Percentiles rank a stretch among this genome's conserved stretches.
phyloP scores from a whole-genome alignment of 768 basidiomycete species.

The Mycena capillaripes region DNA sequence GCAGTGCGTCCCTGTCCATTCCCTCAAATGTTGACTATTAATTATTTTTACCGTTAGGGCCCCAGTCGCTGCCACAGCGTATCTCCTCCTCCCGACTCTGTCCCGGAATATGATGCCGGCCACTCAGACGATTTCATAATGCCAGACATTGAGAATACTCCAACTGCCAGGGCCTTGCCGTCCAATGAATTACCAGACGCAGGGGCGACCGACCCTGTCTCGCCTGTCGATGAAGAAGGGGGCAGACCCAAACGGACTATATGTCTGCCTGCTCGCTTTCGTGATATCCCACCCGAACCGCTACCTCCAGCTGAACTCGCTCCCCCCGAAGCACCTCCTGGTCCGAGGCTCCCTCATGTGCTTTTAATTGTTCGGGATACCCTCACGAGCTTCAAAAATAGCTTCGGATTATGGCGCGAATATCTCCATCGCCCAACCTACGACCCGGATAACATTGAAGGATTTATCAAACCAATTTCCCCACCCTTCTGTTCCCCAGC shows the following conservation, averaged over 20 bases:
- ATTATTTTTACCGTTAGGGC: not conserved
- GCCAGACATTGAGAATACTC: not conserved
- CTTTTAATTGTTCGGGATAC: constrained; percentile 25
- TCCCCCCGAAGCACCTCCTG: not conserved
- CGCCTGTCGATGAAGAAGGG: not conserved
- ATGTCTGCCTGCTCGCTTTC: constrained; percentile 1
- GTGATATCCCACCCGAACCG: not conserved
- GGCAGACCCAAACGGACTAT: not conserved
- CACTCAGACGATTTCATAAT: not conserved
- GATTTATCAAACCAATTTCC: constrained; percentile 20
- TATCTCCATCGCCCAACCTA: constrained; percentile 33
- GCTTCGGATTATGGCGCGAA: constrained; percentile 10
- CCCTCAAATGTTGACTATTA: not conserved
- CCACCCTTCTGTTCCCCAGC: not conserved
- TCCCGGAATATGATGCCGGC: no score
- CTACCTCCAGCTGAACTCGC: not conserved
- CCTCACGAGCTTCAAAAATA: not conserved
- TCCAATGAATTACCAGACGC: not conserved
- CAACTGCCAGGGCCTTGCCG: no score
- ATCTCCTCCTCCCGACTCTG: not conserved
- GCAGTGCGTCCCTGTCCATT: no score
- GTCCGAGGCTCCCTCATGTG: not conserved
- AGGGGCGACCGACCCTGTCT: not conserved
- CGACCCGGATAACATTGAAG: constrained; percentile 21
- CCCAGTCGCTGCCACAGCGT: not conserved